Conservation (phyloP, 129 eudicot species). For the Saussurea involucrata region DNA sequence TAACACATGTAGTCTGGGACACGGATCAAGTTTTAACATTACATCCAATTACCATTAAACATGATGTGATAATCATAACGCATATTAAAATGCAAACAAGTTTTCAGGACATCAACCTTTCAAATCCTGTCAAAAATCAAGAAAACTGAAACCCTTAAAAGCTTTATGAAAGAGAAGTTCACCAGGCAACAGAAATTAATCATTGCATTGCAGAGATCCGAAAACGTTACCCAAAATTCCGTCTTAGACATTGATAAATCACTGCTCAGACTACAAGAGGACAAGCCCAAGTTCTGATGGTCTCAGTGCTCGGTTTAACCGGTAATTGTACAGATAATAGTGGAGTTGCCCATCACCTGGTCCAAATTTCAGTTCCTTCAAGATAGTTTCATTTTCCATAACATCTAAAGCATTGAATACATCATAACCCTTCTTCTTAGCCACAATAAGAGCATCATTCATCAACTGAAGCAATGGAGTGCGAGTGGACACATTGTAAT, state of each 20-base stretch:
- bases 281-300: conserved; percentile 72
- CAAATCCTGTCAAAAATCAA: conserved; percentile 20
- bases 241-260: not conserved
- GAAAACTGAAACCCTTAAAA: conserved; percentile 16
- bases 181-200: conserved; percentile 18
- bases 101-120: conserved; percentile 16
- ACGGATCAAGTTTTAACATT: conserved; percentile 17
- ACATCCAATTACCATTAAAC: conserved; percentile 25
- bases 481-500: conserved; percentile 51
- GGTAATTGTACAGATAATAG: conserved; percentile 64
- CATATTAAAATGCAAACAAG: conserved; percentile 25
- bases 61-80: conserved; percentile 9
- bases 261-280: conserved; percentile 38
- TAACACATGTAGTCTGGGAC: not conserved
- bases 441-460: conserved; percentile 59
- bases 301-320: conserved; percentile 43
- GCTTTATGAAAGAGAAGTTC: conserved; percentile 16
- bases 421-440: conserved; percentile 34
- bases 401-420: conserved; percentile 54
- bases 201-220: conserved; percentile 10
- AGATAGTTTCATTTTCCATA: conserved; percentile 43
- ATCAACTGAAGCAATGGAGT: conserved; percentile 59
- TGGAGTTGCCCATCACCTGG: conserved; percentile 74
- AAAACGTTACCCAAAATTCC: not conserved
- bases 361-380: conserved; percentile 67